Percentiles rank a stretch among this genome's conserved stretches.
These are phyloP conservation scores for Torulaspora franciscae DNA, from an alignment of 805 yeast species.

Conservation along the genomic window DNA sequence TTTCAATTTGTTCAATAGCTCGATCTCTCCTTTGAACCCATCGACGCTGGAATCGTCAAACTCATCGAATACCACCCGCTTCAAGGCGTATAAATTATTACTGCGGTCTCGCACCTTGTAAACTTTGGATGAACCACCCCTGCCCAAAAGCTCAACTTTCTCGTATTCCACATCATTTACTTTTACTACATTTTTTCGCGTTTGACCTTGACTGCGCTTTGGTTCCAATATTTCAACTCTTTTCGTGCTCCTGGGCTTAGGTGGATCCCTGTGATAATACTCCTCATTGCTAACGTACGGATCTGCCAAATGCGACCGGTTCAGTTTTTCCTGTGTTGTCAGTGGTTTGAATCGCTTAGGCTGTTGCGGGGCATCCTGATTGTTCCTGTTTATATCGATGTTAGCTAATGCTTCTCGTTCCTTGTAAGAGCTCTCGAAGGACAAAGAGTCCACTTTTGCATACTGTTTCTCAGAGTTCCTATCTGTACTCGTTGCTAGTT, in stretches of 20 bases:
- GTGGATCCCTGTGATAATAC: conserved; percentile 7
- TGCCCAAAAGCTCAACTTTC: conserved; percentile 71
- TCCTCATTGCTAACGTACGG: conserved; percentile 2
- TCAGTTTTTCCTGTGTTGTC: not conserved
- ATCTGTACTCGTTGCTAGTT: conserved; percentile 1
- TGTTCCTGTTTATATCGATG: conserved; percentile 25
- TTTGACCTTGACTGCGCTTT: conserved; percentile 5
- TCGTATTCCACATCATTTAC: conserved; percentile 66
- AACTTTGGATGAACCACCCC: conserved; percentile 91
- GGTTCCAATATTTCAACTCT: conserved; percentile 12
- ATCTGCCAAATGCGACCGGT: not conserved
- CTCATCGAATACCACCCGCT: conserved; percentile 74
- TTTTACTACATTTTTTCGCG: conserved; percentile 25
- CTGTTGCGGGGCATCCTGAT: conserved; percentile 6
- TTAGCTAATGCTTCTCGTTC: conserved; percentile 31
- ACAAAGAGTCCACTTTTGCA: conserved; percentile 7
- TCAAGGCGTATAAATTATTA: conserved; percentile 67
- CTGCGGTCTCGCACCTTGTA: conserved; percentile 62
- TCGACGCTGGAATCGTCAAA: conserved; percentile 67
- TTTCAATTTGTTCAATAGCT: conserved; percentile 56
- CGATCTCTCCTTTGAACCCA: conserved; percentile 89
- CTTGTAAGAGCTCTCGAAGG: conserved; percentile 8
- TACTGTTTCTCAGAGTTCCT: conserved; percentile 4
- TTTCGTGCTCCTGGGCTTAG: conserved; percentile 11
- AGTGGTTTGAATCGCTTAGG: conserved; percentile 13